A percentile compares a stretch with the other conserved stretches of the same genome.
phyloP scores from a whole-genome alignment of 345 rosid genomes.

The Anastatica hierochuntica region DNA sequence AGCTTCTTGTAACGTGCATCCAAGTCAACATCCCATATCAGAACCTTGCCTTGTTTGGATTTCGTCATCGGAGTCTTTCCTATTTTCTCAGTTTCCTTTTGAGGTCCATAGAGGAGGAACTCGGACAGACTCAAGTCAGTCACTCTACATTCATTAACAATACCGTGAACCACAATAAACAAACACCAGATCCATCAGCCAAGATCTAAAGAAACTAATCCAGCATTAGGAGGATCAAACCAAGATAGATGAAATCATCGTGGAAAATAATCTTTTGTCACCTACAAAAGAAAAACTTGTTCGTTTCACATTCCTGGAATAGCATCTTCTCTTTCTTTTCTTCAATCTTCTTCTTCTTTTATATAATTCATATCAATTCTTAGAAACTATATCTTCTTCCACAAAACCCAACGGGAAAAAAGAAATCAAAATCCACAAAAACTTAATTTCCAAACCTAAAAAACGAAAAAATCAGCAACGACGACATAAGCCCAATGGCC shows the following conservation, averaged over 20 bases:
- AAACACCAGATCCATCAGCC: conserved; percentile 17
- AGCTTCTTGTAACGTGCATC: conserved; percentile 81
- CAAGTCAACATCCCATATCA: conserved; percentile 62
- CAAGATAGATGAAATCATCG: conserved; percentile 49
- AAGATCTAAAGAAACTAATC: conserved; percentile 8
- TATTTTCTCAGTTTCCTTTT: conserved; percentile 37
- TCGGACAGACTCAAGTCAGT: conserved; percentile 61
- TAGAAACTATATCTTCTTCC: no score
- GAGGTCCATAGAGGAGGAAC: conserved; percentile 75
- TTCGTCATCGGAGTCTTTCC: conserved; percentile 63
- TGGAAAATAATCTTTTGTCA: conserved; percentile 94
- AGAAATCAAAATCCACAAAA: no score
- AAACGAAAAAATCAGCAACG: neutral
- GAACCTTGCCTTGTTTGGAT: conserved; percentile 58
- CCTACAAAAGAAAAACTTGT: conserved; percentile 61
- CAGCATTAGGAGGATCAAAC: no score
- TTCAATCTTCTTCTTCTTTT: conserved; percentile 18
- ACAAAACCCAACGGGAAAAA: no score
- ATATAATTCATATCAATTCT: conserved; percentile 1
- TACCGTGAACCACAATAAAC: conserved; percentile 37
- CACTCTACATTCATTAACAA: conserved; percentile 58
- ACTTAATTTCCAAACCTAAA: conserved; percentile 11
- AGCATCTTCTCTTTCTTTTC: conserved; percentile 9
- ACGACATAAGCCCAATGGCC: no score
- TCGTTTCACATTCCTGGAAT: conserved; percentile 7